These are phyloP conservation scores for Ceratobasidium theobromae DNA, from an alignment of 1,284 basidiomycete species.

Conservation along the genomic window DNA sequence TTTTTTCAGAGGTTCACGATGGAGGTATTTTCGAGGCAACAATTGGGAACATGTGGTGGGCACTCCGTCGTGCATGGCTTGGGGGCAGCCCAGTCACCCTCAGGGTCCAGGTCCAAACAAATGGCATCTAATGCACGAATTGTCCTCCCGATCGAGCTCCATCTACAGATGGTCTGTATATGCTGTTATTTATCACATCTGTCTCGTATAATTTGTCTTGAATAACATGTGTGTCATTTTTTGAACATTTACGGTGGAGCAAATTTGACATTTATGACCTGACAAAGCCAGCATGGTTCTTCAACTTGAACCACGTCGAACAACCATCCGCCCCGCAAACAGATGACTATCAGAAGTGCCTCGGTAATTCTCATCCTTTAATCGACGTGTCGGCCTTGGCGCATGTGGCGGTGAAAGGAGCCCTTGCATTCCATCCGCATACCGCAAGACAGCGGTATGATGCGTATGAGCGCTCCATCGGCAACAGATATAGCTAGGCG, in stretches of 20 bases:
- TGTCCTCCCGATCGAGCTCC: background rate
- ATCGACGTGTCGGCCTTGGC: background rate
- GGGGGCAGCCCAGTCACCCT: conserved; percentile 7
- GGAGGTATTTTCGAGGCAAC: too few species aligned
- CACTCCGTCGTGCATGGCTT: conserved; percentile 11
- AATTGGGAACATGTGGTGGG: conserved; percentile 9
- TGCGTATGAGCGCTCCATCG: too few species aligned
- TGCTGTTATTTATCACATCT: background rate
- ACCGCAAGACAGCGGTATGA: too few species aligned
- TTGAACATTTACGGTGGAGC: background rate
- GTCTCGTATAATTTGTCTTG: background rate
- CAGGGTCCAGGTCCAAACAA: conserved; percentile 24
- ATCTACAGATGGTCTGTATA: background rate
- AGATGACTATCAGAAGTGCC: background rate
- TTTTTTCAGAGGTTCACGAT: too few species aligned
- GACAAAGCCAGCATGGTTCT: background rate
- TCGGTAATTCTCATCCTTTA: background rate
- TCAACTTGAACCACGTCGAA: background rate
- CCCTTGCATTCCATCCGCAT: background rate
- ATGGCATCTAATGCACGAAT: background rate
- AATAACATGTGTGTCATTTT: background rate
- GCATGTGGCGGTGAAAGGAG: background rate
- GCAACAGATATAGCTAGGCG: too few species aligned
- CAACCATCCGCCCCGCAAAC: background rate
- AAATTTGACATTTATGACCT: background rate